Evolutionary conservation across 1,139 yeast species (phyloP).

Genomic region (Hemisphaericaspora xylanilytica): DNA sequence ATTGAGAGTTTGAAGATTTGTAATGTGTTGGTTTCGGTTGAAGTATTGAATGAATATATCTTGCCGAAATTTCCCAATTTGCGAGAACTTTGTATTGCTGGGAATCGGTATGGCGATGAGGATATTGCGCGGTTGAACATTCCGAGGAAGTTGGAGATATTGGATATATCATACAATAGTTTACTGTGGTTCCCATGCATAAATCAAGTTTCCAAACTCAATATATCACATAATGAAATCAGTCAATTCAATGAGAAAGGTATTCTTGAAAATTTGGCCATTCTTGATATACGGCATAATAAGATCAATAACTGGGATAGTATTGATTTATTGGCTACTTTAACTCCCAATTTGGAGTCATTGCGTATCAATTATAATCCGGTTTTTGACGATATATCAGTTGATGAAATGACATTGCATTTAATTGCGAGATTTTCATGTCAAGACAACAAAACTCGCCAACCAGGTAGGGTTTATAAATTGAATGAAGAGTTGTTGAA

Average conservation of each 20-base stretch:
- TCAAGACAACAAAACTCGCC: slow-evolving; percentile 7
- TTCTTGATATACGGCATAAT: slow-evolving; percentile 53
- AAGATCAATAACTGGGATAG: slow-evolving; percentile 43
- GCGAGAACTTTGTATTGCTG: slow-evolving; percentile 43
- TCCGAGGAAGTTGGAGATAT: slow-evolving; percentile 15
- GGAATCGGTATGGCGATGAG: slow-evolving; percentile 37
- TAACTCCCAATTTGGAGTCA: slow-evolving; percentile 38
- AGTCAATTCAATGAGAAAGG: not conserved
- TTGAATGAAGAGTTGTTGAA: slow-evolving; percentile 59
- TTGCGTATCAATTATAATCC: slow-evolving; percentile 57
- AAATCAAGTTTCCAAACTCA: slow-evolving; percentile 11
- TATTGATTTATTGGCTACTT: slow-evolving; percentile 38
- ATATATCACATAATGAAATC: slow-evolving; percentile 27
- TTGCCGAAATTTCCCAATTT: slow-evolving; percentile 43
- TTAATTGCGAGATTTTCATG: slow-evolving; percentile 51
- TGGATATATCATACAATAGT: slow-evolving; percentile 49
- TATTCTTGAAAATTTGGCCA: slow-evolving; percentile 5
- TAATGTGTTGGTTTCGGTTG: slow-evolving; percentile 26
- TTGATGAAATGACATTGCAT: slow-evolving; percentile 37
- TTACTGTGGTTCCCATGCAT: slow-evolving; percentile 32
- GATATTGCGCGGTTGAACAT: slow-evolving; percentile 15
- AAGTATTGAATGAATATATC: slow-evolving; percentile 22
- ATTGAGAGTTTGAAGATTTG: slow-evolving; percentile 26
- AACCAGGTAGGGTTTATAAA: slow-evolving; percentile 22
- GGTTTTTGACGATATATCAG: slow-evolving; percentile 32